phyloP scores from a whole-genome alignment of 2,329 filamentous ascomycete species.

The Epichloe amarillans region DNA sequence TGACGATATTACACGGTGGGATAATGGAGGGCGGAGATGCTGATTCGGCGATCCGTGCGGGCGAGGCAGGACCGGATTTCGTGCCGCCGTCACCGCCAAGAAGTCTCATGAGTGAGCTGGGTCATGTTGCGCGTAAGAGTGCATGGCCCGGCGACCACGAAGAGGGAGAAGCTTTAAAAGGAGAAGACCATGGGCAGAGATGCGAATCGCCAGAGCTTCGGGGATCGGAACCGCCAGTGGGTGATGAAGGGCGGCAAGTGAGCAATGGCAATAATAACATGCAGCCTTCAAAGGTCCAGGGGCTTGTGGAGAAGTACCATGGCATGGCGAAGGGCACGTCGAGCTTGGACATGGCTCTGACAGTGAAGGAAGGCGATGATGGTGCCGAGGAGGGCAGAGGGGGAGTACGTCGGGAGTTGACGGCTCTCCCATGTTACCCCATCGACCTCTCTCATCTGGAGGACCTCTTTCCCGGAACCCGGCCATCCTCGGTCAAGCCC shows the following conservation, averaged over 20 bases:
- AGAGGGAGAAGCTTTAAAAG: neutral
- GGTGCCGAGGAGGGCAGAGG: neutral
- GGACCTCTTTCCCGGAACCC: conserved; percentile 18
- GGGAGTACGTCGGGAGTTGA: neutral
- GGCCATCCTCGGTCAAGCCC: conserved; percentile 14
- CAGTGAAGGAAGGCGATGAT: neutral
- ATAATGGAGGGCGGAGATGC: conserved; percentile 9
- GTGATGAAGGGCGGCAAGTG: conserved; percentile 4
- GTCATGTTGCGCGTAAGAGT: neutral
- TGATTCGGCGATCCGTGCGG: conserved; percentile 19
- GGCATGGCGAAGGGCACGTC: conserved; percentile 20
- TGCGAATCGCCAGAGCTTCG: conserved; percentile 10
- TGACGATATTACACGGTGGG: conserved; percentile 1
- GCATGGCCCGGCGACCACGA: neutral
- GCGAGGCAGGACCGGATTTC: conserved; percentile 7
- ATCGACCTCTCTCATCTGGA: conserved; percentile 23
- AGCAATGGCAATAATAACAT: conserved; percentile 4
- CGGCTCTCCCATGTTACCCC: conserved; percentile 10
- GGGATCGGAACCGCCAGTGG: conserved; percentile 7
- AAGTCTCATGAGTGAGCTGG: too few species aligned
- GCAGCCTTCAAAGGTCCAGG: conserved; percentile 33
- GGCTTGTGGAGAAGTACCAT: conserved; percentile 37
- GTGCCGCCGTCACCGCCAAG: neutral
- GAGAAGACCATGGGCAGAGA: neutral
- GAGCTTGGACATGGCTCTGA: neutral